Evolutionary conservation across 1,139 yeast genomes (phyloP).

Genomic region (Keqinozyma sinolaborantium): DNA sequence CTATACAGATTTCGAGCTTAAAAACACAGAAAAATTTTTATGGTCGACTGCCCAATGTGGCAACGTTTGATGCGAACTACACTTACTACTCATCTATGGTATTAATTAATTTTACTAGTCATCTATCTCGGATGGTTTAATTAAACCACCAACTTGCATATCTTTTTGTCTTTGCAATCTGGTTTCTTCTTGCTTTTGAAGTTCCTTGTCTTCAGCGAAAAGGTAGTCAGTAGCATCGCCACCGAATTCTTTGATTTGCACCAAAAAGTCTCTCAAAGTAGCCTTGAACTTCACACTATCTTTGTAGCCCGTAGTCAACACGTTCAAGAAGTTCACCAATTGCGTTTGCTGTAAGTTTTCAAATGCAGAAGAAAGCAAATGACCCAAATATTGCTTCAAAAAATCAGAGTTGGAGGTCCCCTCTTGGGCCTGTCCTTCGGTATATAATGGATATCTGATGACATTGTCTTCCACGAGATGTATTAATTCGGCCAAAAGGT

Average conservation of each 20-base stretch:
- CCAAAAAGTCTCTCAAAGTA: conserved; percentile 89
- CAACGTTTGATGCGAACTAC: no score
- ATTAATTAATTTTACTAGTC: conserved; percentile 28
- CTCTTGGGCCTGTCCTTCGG: conserved; percentile 67
- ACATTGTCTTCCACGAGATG: conserved; percentile 77
- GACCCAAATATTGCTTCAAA: conserved; percentile 77
- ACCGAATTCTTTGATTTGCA: conserved; percentile 92
- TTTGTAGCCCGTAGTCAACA: conserved; percentile 67
- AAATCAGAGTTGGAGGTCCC: conserved; percentile 82
- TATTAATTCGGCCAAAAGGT: conserved; percentile 77
- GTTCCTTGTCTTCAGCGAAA: conserved; percentile 90
- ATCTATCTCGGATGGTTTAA: conserved; percentile 96
- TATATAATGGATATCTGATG: conserved; percentile 74
- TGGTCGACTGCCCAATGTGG: no score
- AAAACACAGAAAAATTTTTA: no score
- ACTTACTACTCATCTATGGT: no score
- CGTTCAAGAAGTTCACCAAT: conserved; percentile 75
- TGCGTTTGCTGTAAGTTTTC: conserved; percentile 86
- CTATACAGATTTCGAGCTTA: no score
- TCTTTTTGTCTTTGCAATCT: conserved; percentile 77
- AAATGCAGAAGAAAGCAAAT: conserved; percentile 81
- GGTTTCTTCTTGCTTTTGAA: conserved; percentile 66
- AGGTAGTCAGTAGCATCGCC: conserved; percentile 92
- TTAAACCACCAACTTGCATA: conserved; percentile 84
- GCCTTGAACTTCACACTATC: conserved; percentile 79